Conservation (phyloP, 169 alveolate genomes). For the Besnoitia besnoiti region DNA sequence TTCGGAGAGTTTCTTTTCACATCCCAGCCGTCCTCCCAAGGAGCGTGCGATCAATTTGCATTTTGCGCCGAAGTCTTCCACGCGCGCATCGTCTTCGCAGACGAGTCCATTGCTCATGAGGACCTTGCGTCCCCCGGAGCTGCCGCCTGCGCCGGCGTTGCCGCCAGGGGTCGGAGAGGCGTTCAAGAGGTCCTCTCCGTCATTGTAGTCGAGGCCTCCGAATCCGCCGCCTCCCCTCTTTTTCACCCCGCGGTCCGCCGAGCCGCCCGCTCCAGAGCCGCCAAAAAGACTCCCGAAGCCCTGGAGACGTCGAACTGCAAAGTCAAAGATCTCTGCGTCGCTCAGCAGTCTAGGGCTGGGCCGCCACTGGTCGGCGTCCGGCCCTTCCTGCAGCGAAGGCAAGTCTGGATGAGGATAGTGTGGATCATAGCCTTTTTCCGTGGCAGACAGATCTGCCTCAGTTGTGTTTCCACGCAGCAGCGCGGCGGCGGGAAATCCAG, state of each 20-base stretch:
- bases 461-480: too few species aligned
- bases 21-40: slow-evolving; percentile 75
- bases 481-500: background rate
- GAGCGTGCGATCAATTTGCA: slow-evolving; percentile 74
- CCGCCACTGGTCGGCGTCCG: background rate
- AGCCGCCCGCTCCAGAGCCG: background rate
- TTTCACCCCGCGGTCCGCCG: background rate
- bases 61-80: slow-evolving; percentile 75
- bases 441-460: too few species aligned
- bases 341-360: background rate
- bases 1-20: slow-evolving; percentile 72
- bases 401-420: too few species aligned
- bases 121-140: background rate
- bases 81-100: slow-evolving; percentile 76
- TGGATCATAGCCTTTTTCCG: too few species aligned
- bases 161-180: background rate
- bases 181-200: background rate
- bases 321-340: slow-evolving; percentile 52
- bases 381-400: too few species aligned
- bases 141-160: background rate
- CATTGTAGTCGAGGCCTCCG: background rate
- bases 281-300: slow-evolving; percentile 16
- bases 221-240: background rate
- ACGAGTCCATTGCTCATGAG: slow-evolving; percentile 69
- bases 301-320: slow-evolving; percentile 59